These are phyloP conservation scores for Scytalidium sp. DNA, from an alignment of 2,329 filamentous ascomycete species.

Conservation along the genomic window DNA sequence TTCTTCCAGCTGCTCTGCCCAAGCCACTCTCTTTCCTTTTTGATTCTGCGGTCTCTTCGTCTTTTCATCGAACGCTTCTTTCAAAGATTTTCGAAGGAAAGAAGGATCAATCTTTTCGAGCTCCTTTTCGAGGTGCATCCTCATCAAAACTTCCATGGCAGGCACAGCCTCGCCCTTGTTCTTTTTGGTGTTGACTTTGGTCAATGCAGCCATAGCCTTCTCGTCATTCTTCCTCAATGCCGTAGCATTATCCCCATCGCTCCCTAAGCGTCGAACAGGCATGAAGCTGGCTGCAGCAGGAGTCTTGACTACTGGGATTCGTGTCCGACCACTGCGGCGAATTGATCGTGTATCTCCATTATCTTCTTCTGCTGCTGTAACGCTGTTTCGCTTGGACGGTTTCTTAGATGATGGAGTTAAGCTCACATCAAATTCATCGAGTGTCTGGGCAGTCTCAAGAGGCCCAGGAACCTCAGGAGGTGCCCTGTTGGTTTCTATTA, in stretches of 20 bases:
- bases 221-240: slow-evolving; percentile 32
- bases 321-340: slow-evolving; percentile 27
- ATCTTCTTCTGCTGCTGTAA: slow-evolving; percentile 11
- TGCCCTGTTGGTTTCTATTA: slow-evolving; percentile 14
- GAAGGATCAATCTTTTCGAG: slow-evolving; percentile 36
- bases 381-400: slow-evolving; percentile 12
- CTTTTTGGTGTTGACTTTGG: slow-evolving; percentile 41
- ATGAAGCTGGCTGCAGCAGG: slow-evolving; percentile 26
- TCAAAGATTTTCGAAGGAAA: slow-evolving; percentile 30
- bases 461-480: too few species aligned
- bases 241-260: slow-evolving; percentile 25
- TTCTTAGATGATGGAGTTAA: slow-evolving; percentile 13
- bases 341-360: slow-evolving; percentile 16
- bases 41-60: slow-evolving; percentile 20
- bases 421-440: slow-evolving; percentile 21
- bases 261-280: slow-evolving; percentile 25
- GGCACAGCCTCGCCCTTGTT: slow-evolving; percentile 38
- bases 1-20: slow-evolving; percentile 27
- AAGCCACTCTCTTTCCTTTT: slow-evolving; percentile 24
- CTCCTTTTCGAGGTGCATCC: slow-evolving; percentile 34
- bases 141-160: slow-evolving; percentile 25
- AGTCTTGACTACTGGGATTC: slow-evolving; percentile 22
- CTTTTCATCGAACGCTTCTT: slow-evolving; percentile 29
- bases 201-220: slow-evolving; percentile 39
- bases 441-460: slow-evolving; percentile 15